Conservation (phyloP, 2,329 filamentous ascomycete genomes). For the Pseudogymnoascus destructans region DNA sequence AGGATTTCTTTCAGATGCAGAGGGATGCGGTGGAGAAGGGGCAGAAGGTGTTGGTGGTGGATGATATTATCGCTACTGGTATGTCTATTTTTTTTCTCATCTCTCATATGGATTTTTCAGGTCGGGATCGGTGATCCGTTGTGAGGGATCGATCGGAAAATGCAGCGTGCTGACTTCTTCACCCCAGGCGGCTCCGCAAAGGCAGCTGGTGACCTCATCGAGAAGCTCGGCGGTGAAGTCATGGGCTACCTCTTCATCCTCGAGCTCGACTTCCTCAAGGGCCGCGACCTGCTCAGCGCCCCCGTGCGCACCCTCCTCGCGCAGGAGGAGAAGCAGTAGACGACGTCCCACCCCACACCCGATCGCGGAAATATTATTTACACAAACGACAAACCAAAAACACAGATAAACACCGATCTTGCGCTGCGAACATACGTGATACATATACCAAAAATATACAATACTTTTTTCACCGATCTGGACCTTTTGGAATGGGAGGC, state of each 20-base stretch:
- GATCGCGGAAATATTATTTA: neutral
- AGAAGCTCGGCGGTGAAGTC: constrained; percentile 72
- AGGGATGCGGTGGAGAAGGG: constrained; percentile 68
- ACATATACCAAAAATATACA: neutral
- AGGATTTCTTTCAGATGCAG: constrained; percentile 95
- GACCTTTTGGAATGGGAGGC: neutral
- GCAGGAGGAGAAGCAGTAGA: constrained; percentile 35
- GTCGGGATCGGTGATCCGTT: neutral
- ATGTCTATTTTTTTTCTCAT: constrained; percentile 27
- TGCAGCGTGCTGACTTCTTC: neutral
- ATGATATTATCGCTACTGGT: constrained; percentile 98
- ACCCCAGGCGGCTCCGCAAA: constrained; percentile 67
- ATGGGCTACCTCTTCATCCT: constrained; percentile 91
- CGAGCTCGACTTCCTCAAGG: constrained; percentile 86
- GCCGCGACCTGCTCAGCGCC: constrained; percentile 74
- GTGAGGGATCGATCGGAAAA: neutral
- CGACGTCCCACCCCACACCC: neutral
- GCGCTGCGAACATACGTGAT: neutral
- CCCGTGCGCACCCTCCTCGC: constrained; percentile 74
- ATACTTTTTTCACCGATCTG: neutral
- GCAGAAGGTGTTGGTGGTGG: constrained; percentile 83
- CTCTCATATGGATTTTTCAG: neutral
- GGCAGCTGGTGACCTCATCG: constrained; percentile 75
- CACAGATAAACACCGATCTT: neutral
- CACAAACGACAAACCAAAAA: neutral